phyloP scores from a whole-genome alignment of 176 grass and related monocot species.

The Eleusine indica region DNA sequence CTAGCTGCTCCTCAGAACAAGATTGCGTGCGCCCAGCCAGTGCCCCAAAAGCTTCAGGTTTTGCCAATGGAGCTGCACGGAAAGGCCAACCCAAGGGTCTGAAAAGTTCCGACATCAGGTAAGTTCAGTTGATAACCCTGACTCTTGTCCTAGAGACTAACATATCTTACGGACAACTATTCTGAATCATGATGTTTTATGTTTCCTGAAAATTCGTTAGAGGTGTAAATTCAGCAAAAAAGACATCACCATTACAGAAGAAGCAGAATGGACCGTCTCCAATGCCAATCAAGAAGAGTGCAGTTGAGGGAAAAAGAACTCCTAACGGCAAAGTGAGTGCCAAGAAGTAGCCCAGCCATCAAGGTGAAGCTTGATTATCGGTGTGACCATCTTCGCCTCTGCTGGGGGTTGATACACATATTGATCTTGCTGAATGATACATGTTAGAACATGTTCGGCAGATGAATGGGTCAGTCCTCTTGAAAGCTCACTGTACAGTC shows the following conservation, averaged over 20 bases:
- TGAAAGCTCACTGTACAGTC: background rate
- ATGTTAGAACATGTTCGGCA: background rate
- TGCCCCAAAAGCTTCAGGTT: slow-evolving; percentile 44
- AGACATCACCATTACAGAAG: slow-evolving; percentile 41
- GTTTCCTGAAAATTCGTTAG: slow-evolving; percentile 26
- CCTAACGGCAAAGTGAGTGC: slow-evolving; percentile 43
- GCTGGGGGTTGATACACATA: slow-evolving; percentile 27
- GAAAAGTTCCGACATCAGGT: slow-evolving; percentile 57
- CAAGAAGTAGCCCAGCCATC: slow-evolving; percentile 33
- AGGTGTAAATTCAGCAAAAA: slow-evolving; percentile 29
- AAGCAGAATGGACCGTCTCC: slow-evolving; percentile 31
- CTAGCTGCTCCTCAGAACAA: slow-evolving; percentile 67
- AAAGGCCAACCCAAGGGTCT: slow-evolving; percentile 39
- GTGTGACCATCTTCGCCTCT: background rate
- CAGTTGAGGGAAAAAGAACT: slow-evolving; percentile 40
- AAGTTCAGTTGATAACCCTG: slow-evolving; percentile 4
- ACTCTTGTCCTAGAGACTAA: background rate
- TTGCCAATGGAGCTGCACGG: slow-evolving; percentile 44
- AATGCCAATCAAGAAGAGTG: slow-evolving; percentile 26
- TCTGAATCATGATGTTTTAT: slow-evolving; percentile 2
- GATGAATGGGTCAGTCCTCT: background rate
- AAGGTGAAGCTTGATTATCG: slow-evolving; percentile 25
- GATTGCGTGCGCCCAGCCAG: slow-evolving; percentile 50
- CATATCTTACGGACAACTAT: background rate
- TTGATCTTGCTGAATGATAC: background rate